Conservation (phyloP, 164 flowering plant species). For the Kalanchoe fedtschenkoi region DNA sequence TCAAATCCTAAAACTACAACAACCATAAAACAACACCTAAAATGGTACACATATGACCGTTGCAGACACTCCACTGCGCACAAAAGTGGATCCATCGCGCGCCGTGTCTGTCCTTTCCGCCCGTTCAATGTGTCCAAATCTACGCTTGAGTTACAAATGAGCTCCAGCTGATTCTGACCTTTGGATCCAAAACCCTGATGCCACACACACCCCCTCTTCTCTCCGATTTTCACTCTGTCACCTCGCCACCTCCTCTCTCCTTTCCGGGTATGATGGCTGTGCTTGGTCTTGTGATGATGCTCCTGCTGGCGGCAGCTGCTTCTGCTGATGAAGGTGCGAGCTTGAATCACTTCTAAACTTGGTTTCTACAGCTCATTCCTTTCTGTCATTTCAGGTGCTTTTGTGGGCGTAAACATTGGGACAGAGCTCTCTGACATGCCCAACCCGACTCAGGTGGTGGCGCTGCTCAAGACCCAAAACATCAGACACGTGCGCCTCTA, state of each 20-base stretch:
- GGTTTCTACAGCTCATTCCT: too few species aligned
- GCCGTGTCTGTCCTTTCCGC: not conserved
- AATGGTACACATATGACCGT: not conserved
- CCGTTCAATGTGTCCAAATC: not conserved
- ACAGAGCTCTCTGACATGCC: constrained; percentile 77
- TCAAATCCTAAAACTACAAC: not conserved
- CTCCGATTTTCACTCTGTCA: not conserved
- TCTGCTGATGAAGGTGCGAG: constrained; percentile 1
- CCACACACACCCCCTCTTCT: not conserved
- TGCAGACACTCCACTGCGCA: not conserved
- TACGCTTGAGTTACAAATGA: not conserved
- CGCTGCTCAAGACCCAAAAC: constrained; percentile 75
- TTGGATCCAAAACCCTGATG: not conserved
- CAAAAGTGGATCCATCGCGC: constrained; percentile 1
- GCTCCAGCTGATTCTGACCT: not conserved
- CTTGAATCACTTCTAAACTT: not conserved
- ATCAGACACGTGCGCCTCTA: constrained; percentile 63
- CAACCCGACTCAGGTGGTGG: constrained; percentile 71
- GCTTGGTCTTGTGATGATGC: not conserved
- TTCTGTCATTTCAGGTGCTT: constrained; percentile 36
- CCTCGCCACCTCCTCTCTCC: not conserved
- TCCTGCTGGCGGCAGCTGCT: not conserved
- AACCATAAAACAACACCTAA: not conserved
- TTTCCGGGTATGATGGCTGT: not conserved
- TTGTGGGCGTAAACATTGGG: constrained; percentile 81